Conservation (phyloP, 352 stramenopile species). For the Blastocystis sp. region DNA sequence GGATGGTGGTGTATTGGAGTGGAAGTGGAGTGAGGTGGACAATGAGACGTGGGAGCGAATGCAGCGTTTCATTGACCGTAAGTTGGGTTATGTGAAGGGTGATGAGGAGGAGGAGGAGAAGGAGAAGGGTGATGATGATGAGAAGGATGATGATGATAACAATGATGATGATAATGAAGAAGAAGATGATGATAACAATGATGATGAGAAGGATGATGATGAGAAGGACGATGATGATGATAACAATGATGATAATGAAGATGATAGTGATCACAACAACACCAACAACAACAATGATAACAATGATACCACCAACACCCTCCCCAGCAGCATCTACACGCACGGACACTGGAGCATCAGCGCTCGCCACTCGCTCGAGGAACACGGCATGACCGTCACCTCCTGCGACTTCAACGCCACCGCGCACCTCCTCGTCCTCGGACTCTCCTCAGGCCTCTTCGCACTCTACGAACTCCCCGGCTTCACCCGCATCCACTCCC, state of each 20-base stretch:
- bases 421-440: constrained; percentile 78
- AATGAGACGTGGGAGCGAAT: neutral
- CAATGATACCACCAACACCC: constrained; percentile 59
- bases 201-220: neutral
- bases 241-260: neutral
- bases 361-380: constrained; percentile 71
- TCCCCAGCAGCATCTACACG: neutral
- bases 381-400: neutral
- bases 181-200: neutral
- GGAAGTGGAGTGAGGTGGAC: constrained; percentile 63
- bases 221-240: constrained; percentile 31
- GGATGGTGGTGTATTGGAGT: constrained; percentile 76
- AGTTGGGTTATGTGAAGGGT: neutral
- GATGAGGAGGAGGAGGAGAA: neutral
- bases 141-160: neutral
- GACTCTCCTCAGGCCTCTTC: constrained; percentile 91
- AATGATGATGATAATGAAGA: constrained; percentile 1
- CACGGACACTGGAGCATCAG: constrained; percentile 73
- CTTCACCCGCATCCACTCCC: constrained; percentile 79
- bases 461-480: constrained; percentile 88
- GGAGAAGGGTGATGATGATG: neutral
- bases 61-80: neutral
- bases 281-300: constrained; percentile 60
- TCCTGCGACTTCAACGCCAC: constrained; percentile 74
- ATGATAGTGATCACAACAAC: constrained; percentile 63